Evolutionary conservation across 2,329 filamentous ascomycete genomes (phyloP), one percentile per base, ranked within the genome.

Genomic region (Trichoderma hamatum): DNA sequence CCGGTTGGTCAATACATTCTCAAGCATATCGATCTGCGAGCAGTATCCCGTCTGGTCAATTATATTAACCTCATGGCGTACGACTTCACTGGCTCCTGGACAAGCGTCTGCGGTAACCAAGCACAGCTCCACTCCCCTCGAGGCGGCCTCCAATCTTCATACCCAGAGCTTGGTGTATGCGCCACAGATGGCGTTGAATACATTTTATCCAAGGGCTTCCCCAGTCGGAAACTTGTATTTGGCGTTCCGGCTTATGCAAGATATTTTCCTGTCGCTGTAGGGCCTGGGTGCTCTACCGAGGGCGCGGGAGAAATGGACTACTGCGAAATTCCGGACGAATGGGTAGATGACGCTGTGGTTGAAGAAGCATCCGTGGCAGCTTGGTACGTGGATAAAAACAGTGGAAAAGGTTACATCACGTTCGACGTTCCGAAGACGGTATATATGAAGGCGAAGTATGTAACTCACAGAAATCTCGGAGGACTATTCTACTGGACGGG

Each of bases 401-500:
- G 71, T 3, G 78, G 74, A 24, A 80, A 80, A 62, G 81, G 88
- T 0, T 90, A 91, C 71, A 83, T 90, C 6, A 89, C 86, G 11
- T 90, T 91, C 72, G 89, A 92, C 73, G 88, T 86, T 36, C 85
- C 88, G 5, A 78, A 80, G 28, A 90, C 88, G 0, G 88, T 91
- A 19, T 76, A 80, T 66, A 82, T 85, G 73, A 92, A 92, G 78
- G 89, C 88, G 0, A 80, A 82, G 43, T 90, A 87, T 73, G 88
- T 84, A 58, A 84, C 82, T 58, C 78, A 81, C 43, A 82, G 83
- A 69, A 82, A 82, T 1, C 79, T 92, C 1, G 89, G 84, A 0
- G 89, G 89, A 0, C 72, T 92, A 34, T 91, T 91, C 76, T 91
- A 90, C 78, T 91, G 89, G 89, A 89, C 89, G 49, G 88, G 89